Conservation (phyloP, 2,329 filamentous ascomycete species). For the Paecilomyces dactylethromorphus region DNA sequence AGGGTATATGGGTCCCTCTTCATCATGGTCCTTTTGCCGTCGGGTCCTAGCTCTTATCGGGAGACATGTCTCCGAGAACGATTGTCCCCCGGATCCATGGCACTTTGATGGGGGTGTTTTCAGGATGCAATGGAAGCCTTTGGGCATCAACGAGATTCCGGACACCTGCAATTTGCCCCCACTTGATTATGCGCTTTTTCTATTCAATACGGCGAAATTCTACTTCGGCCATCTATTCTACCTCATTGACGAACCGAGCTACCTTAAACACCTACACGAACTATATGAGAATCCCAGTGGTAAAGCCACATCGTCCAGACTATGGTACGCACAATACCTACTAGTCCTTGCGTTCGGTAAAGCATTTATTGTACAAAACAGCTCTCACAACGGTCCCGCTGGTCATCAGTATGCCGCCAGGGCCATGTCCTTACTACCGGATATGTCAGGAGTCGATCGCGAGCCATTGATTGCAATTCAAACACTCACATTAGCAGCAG, state of each 20-base stretch:
- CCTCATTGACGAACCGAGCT: constrained; percentile 48
- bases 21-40: constrained; percentile 31
- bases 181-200: constrained; percentile 45
- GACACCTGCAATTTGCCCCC: constrained; percentile 41
- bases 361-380: constrained; percentile 40
- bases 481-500: constrained; percentile 27
- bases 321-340: constrained; percentile 50
- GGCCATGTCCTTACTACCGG: constrained; percentile 34
- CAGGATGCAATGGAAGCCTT: constrained; percentile 22
- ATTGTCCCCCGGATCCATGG: constrained; percentile 22
- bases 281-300: constrained; percentile 30
- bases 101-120: constrained; percentile 26
- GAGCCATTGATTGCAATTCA: constrained; percentile 27
- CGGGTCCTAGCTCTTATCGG: constrained; percentile 26
- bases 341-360: constrained; percentile 52
- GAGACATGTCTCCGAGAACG: constrained; percentile 24
- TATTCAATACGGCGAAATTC: constrained; percentile 53
- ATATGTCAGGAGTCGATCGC: constrained; percentile 24
- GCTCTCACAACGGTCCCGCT: constrained; percentile 20
- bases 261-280: constrained; percentile 30
- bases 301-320: constrained; percentile 19
- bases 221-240: constrained; percentile 50
- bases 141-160: constrained; percentile 17
- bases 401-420: constrained; percentile 34
- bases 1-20: constrained; percentile 32